Base-by-base conservation (phyloP, 257 asterid genomes). In the Handroanthus guayacan region DNA sequence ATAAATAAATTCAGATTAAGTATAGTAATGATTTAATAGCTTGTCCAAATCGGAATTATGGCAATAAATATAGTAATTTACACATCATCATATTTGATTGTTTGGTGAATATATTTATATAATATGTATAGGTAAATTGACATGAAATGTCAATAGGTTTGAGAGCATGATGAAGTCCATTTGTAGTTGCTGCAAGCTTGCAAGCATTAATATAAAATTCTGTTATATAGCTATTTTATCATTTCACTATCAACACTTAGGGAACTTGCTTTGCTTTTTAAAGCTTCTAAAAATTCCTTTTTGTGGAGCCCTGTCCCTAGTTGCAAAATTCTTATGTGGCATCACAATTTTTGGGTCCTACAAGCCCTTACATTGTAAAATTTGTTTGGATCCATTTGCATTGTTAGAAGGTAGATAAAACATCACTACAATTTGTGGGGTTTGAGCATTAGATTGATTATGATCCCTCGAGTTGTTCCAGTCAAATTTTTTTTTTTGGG, bases 151-250 rank as follows among this genome's bases (percentile, higher is more conserved):
- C 20, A 56, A 37, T 2, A 14, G 51, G 31, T 7, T 75, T 60
- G 5, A 56, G 39, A 65, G 38, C 14, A 57, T 17, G 72, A 37
- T 63, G 67, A 55, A 65, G 34, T 55, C 75, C 56, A 73, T 17
- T 47, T 45, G 14, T 67, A 79, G 83, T 79, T 74, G 83, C 45
- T 67, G 79, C 83, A 74, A 79, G 83, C 83, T 79, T 73, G 76
- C 79, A 66, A 74, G 72, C 79, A 73, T 73, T 72, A 71, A 16
- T 8, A 52, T 2, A 37, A 1, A 34, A 48, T 31, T 37, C 3
- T 63, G 31, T 44, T 12, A 5, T 13, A 56, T 75, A 52, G 61
- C 67, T 60, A n/a, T n/a, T 13, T 76, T 57, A 56, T 69, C 61
- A 47, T 60, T 69, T 67, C 55, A 67, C 13, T 38, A 58, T 50